phyloP scores from a whole-genome alignment of 148 eudicot species.

The Camellia lanceoleosa region DNA sequence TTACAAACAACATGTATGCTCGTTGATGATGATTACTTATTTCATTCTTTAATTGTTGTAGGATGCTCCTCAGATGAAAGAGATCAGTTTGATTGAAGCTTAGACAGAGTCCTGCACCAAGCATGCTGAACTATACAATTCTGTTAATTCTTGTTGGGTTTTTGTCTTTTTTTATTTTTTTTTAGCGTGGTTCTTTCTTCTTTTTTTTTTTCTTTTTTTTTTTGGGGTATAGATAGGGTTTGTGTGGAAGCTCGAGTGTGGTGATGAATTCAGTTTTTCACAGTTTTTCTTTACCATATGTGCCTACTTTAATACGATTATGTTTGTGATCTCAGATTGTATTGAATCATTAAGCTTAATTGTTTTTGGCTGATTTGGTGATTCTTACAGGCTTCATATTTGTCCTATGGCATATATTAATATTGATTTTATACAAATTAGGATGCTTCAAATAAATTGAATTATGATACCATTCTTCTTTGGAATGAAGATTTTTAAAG shows the following conservation, averaged over 20 bases:
- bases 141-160: background rate
- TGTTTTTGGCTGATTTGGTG: background rate
- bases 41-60: constrained; percentile 23
- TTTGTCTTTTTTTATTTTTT: constrained; percentile 1
- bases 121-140: constrained; percentile 4
- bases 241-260: constrained; percentile 3
- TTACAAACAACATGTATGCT: background rate
- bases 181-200: constrained; percentile 11
- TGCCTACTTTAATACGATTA: background rate
- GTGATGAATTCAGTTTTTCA: background rate
- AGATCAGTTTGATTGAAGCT: constrained; percentile 32
- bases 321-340: constrained; percentile 1
- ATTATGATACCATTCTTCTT: background rate
- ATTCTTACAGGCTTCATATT: background rate
- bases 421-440: background rate
- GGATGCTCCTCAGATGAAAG: constrained; percentile 50
- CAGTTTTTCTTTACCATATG: background rate
- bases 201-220: background rate
- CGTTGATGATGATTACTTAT: background rate
- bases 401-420: background rate
- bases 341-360: background rate
- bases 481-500: background rate
- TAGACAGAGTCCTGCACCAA: constrained; percentile 14
- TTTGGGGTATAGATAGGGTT: constrained; percentile 12
- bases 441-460: background rate